These are phyloP conservation scores for Colletotrichum navitas DNA, from an alignment of 2,329 filamentous ascomycete genomes.

Conservation along the genomic window DNA sequence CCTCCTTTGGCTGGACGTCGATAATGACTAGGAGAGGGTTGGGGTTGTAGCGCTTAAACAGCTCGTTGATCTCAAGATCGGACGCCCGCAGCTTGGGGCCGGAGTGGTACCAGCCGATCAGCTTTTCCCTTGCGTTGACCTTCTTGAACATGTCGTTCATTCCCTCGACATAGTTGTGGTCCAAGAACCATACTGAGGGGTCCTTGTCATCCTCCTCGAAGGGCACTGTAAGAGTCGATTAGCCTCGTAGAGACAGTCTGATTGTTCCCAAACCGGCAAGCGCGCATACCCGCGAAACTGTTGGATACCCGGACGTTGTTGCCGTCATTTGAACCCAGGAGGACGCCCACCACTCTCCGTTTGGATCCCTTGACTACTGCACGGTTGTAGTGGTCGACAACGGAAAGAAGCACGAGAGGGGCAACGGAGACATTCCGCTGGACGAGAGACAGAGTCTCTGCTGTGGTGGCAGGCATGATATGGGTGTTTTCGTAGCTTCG, in stretches of 20 bases:
- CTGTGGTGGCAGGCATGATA: conserved; percentile 94
- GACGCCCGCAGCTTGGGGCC: conserved; percentile 96
- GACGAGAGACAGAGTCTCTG: conserved; percentile 95
- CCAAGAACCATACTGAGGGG: conserved; percentile 97
- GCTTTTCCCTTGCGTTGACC: conserved; percentile 97
- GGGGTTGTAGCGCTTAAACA: conserved; percentile 99
- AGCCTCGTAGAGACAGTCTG: conserved; percentile 34
- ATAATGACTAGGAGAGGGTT: conserved; percentile 98
- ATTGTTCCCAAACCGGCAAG: conserved; percentile 12
- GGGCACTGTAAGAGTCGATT: conserved; percentile 72
- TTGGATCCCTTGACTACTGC: conserved; percentile 87
- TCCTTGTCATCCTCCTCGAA: conserved; percentile 99
- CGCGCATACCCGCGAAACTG: conserved; percentile 87
- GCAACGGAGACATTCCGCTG: conserved; percentile 96
- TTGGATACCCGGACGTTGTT: conserved; percentile 98
- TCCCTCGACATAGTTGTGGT: conserved; percentile 99
- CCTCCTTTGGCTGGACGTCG: conserved; percentile 97
- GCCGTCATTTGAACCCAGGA: conserved; percentile 95
- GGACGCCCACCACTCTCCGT: conserved; percentile 91
- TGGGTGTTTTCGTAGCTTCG: conserved; percentile 37
- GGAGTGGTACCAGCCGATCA: conserved; percentile 99
- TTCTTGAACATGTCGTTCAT: conserved; percentile 99
- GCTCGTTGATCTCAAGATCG: conserved; percentile 98
- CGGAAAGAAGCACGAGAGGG: conserved; percentile 96
- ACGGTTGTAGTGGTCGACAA: conserved; percentile 97